Evolutionary conservation across 148 eudicot genomes (phyloP).

Genomic region (Dianthus caryophyllus): DNA sequence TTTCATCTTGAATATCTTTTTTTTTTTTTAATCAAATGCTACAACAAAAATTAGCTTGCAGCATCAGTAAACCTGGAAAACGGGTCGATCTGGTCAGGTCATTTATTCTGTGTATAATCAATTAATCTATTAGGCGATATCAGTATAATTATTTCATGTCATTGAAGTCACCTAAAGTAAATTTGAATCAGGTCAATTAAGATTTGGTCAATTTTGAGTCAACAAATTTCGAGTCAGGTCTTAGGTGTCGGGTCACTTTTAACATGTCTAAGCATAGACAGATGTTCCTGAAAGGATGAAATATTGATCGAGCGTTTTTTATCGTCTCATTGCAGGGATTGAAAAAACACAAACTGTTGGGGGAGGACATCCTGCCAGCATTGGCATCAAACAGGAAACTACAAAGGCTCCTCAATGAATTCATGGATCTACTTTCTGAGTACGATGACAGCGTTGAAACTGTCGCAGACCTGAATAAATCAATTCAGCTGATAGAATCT

Average conservation of each 20-base stretch:
- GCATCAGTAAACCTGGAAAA: no score
- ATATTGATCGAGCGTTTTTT: slow-evolving; percentile 10
- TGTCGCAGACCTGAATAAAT: slow-evolving; percentile 21
- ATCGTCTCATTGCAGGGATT: slow-evolving; percentile 55
- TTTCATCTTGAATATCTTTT: not conserved
- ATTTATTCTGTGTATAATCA: no score
- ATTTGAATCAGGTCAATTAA: no score
- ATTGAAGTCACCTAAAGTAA: no score
- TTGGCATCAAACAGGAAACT: slow-evolving; percentile 93
- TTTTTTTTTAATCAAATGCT: no score
- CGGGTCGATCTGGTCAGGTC: no score
- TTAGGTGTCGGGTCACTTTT: no score
- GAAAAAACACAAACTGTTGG: slow-evolving; percentile 85
- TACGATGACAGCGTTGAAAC: slow-evolving; percentile 46
- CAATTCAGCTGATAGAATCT: slow-evolving; percentile 18
- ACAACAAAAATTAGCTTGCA: not conserved
- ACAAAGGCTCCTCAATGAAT: slow-evolving; percentile 85
- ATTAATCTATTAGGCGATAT: no score
- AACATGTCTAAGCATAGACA: no score
- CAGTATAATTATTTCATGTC: no score
- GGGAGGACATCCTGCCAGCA: slow-evolving; percentile 94
- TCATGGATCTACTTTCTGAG: slow-evolving; percentile 95
- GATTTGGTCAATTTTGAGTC: no score
- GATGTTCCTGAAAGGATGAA: not conserved
- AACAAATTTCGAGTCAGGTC: no score